These are phyloP conservation scores for Diutina scorzettiae DNA, from an alignment of 1,139 yeast genomes.

Conservation along the genomic window DNA sequence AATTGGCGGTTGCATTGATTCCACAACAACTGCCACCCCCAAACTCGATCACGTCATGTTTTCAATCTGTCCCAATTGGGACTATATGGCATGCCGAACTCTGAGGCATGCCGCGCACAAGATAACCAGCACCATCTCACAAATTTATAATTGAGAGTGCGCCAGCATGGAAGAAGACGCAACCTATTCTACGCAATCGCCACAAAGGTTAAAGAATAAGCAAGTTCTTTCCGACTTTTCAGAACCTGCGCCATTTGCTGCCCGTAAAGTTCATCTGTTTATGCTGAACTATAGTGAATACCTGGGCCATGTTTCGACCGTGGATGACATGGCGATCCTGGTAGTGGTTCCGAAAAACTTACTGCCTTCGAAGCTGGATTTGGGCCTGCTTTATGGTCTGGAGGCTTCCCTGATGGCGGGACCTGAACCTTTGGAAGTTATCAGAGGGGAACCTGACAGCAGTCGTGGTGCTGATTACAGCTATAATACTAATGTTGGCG, in stretches of 20 bases:
- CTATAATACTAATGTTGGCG: background rate
- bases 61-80: no score
- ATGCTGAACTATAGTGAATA: conserved; percentile 3
- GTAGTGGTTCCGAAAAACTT: conserved; percentile 2
- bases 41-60: no score
- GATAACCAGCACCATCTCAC: no score
- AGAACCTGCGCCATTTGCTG: background rate
- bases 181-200: no score
- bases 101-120: no score
- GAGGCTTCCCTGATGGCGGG: background rate
- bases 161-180: no score
- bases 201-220: no score
- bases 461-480: conserved; percentile 1
- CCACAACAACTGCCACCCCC: no score
- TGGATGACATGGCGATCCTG: conserved; percentile 3
- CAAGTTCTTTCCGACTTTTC: no score
- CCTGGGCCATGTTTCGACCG: background rate
- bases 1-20: no score
- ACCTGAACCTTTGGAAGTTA: background rate
- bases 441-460: background rate
- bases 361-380: background rate
- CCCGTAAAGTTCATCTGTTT: conserved; percentile 1
- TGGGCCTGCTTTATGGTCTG: background rate
- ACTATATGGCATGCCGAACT: no score
- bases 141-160: no score